A percentile compares a stretch with the other conserved stretches of the same genome.
Conservation (phyloP, 371 early-diverging fungal species). For the Mucor saturninus region DNA sequence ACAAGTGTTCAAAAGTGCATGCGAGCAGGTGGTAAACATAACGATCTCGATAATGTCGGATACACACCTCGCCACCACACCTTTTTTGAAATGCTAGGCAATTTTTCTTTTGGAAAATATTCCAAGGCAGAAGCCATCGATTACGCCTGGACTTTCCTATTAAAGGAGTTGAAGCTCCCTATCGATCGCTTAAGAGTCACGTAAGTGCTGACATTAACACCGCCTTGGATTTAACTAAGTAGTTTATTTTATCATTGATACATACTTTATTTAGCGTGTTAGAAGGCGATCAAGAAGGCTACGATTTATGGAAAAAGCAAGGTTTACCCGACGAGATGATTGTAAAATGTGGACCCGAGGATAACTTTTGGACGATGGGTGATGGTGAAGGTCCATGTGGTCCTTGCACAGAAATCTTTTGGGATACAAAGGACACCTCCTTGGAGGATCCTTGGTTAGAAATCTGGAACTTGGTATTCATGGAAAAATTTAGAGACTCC, state of each 20-base stretch:
- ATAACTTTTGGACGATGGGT: conserved; percentile 90
- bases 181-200: conserved; percentile 67
- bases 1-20: conserved; percentile 78
- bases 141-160: conserved; percentile 76
- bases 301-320: conserved; percentile 67
- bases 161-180: conserved; percentile 67
- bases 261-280: conserved; percentile 55
- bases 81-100: conserved; percentile 87
- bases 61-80: conserved; percentile 82
- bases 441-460: conserved; percentile 71
- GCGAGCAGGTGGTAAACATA: conserved; percentile 84
- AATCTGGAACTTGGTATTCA: conserved; percentile 88
- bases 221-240: no score
- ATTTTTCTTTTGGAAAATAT: conserved; percentile 80
- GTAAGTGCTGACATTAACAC: conserved; percentile 35
- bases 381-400: conserved; percentile 85
- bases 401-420: conserved; percentile 83
- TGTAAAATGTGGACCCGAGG: conserved; percentile 61
- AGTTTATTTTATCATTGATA: neutral
- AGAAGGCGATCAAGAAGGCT: conserved; percentile 68
- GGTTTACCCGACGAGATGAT: conserved; percentile 69
- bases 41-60: conserved; percentile 84
- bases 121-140: conserved; percentile 64
- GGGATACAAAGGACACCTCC: conserved; percentile 68
- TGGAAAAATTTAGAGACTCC: conserved; percentile 69